phyloP scores from a whole-genome alignment of 495 filamentous ascomycete species.

The Friedmanniomyces simplex region DNA sequence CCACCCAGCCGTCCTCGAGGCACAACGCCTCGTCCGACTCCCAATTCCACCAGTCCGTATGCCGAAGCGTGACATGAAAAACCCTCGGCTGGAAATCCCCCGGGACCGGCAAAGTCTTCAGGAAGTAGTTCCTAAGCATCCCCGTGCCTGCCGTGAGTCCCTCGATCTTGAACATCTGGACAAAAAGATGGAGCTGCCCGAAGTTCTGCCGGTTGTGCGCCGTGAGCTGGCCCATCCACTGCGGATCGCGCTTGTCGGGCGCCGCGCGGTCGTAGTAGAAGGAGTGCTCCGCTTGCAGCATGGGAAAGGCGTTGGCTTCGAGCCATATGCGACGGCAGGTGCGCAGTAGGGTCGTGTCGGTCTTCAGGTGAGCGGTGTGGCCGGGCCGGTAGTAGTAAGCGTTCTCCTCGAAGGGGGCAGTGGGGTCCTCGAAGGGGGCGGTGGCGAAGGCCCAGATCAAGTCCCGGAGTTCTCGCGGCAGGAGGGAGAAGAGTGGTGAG shows the following conservation, averaged over 20 bases:
- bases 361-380: slow-evolving; percentile 18
- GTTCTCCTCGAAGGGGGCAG: slow-evolving; percentile 12
- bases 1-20: slow-evolving; percentile 18
- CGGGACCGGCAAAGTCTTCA: background rate
- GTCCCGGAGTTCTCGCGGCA: slow-evolving; percentile 29
- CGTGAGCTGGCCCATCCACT: slow-evolving; percentile 8
- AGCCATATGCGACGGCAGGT: slow-evolving; percentile 28
- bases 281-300: slow-evolving; percentile 20
- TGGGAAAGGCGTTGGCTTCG: slow-evolving; percentile 24
- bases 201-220: slow-evolving; percentile 9
- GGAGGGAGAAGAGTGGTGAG: slow-evolving; percentile 25
- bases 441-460: slow-evolving; percentile 28
- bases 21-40: slow-evolving; percentile 20
- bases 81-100: slow-evolving; percentile 16
- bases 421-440: slow-evolving; percentile 22
- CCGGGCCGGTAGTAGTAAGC: slow-evolving; percentile 26
- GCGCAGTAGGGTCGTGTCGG: slow-evolving; percentile 24
- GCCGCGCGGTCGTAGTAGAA: slow-evolving; percentile 13
- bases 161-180: slow-evolving; percentile 14
- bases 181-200: slow-evolving; percentile 14
- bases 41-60: slow-evolving; percentile 33
- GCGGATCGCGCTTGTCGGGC: background rate
- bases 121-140: background rate
- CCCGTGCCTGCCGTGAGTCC: background rate
- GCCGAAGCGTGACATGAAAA: slow-evolving; percentile 27